Base-by-base conservation (phyloP, 768 basidiomycete genomes). In the Erythrobasidium yunnanense region DNA sequence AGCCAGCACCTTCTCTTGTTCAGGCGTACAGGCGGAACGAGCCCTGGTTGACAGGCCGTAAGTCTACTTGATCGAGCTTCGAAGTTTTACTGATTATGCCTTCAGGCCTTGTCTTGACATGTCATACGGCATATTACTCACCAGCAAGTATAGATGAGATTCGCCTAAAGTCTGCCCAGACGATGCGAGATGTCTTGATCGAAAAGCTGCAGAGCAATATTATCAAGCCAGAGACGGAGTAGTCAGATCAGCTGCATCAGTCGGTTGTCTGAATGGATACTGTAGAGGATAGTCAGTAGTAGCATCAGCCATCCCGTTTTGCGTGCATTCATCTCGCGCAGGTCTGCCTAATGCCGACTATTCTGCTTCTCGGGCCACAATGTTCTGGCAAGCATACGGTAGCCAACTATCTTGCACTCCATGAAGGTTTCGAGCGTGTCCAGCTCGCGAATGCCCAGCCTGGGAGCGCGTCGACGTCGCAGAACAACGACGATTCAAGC, bases 311-410 rank as follows among this genome's bases (percentile, higher is more conserved):
- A 11, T 42, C 11, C 38, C 38, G 11, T 42, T 42, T n/a, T 42
- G 11, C n/a, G 38, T n/a, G 38, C 11, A 11, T 42, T 42, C n/a
- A 25, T 23, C 11, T 17, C 3, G 25, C 57, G 25, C 7, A n/a
- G n/a, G n/a, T n/a, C n/a, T n/a, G 27, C 50, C 25, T 38, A 27
- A 78, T 78, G 77, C 74, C 78, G 50, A 77, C 60, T 3, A 45
- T 79, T 53, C 74, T 77, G 4, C 71, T 79, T 55, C 70, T 78
- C 2, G 79, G 79, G 2, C 77, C 77, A 1, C 76, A 77, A 0
- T 74, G 72, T 18, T 66, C 75, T 0, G 79, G 78, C 29, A 79
- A 79, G 67, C 62, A 69, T 11, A 76, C 76, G 2, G 71, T 79
- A 25, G 73, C 77, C 0, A 51, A 71, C 13, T 76, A 76, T 65